Evolutionary conservation across 2,329 filamentous ascomycete genomes (phyloP), one percentile per base, ranked within the genome.

Genomic region (Colletotrichum destructivum): DNA sequence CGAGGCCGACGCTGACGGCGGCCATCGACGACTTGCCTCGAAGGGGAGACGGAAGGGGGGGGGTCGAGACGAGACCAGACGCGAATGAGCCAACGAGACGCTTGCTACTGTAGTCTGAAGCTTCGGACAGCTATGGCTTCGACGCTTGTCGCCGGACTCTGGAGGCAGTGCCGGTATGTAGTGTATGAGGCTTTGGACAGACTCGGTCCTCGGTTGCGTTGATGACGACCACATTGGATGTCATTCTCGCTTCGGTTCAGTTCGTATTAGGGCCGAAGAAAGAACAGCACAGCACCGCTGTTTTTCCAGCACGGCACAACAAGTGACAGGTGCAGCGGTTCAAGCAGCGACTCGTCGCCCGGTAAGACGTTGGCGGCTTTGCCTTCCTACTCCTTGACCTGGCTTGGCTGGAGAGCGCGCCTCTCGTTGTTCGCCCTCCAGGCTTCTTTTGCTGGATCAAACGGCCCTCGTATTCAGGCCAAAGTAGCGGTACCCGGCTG

Each of bases 381-480:
- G 26, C 54, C 21, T 15, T 51, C 23, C 7, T 51, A 4, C 42
- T 62, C 31, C 31, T 35, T 35, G 31, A 35, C 31, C 31, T 38
- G 31, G 46, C 46, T 38, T 54, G 46, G 49, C 8, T 63, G 61
- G 26, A n/a, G 18, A 26, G 49, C 5, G 23, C 26, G 38, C 9
- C 35, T 38, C 8, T 38, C 9, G 35, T 38, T 38, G 35, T 55
- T 46, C 31, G 49, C 49, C 6, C 59, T 62, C 26, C 15, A 9
- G 38, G 54, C 38, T 51, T 69, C 26, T 31, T 31, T 46, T 18
- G 51, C 51, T 54, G 38, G n/a, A 56, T n/a, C 69, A 68, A 55
- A 69, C 61, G 52, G 70, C 62, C 60, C 73, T 74, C 73, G 71
- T 74, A 74, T 74, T 73, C 66, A 66, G 47, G n/a, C 21, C 40